These are phyloP conservation scores for Verruconis gallopava DNA, from an alignment of 2,329 filamentous ascomycete genomes.

Conservation along the genomic window DNA sequence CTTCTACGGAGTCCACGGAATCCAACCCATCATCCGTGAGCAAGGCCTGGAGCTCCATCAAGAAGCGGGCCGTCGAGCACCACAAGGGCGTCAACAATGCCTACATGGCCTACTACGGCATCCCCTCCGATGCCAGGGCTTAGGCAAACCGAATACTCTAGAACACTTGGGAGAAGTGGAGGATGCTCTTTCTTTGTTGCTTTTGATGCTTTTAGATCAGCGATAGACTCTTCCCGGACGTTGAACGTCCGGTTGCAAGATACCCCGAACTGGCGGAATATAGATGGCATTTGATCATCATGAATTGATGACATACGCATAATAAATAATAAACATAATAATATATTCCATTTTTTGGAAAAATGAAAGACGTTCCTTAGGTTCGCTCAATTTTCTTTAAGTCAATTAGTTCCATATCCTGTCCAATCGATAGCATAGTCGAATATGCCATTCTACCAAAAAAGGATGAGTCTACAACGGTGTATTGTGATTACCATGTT, in stretches of 20 bases:
- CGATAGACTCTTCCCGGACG: neutral
- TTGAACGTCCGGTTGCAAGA: constrained; percentile 1
- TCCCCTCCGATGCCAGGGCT: too few species aligned
- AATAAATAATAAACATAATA: neutral
- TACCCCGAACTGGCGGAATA: neutral
- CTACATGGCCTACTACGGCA: neutral
- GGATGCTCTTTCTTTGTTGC: neutral
- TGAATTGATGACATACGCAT: neutral
- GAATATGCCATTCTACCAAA: too few species aligned
- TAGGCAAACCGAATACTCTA: neutral
- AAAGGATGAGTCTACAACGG: too few species aligned
- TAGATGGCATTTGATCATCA: neutral
- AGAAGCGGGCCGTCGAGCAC: too few species aligned
- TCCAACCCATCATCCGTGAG: neutral
- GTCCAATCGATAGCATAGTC: too few species aligned
- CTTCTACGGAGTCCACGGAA: neutral
- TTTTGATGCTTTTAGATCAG: neutral
- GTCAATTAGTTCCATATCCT: too few species aligned
- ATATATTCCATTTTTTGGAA: too few species aligned
- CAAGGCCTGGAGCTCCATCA: neutral
- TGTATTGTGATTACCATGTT: too few species aligned
- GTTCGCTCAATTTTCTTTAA: too few species aligned
- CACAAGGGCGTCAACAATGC: neutral
- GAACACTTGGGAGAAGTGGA: neutral
- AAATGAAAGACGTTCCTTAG: too few species aligned